Evolutionary conservation across 768 basidiomycete genomes (phyloP).

Genomic region (Arthromyces matolae): DNA sequence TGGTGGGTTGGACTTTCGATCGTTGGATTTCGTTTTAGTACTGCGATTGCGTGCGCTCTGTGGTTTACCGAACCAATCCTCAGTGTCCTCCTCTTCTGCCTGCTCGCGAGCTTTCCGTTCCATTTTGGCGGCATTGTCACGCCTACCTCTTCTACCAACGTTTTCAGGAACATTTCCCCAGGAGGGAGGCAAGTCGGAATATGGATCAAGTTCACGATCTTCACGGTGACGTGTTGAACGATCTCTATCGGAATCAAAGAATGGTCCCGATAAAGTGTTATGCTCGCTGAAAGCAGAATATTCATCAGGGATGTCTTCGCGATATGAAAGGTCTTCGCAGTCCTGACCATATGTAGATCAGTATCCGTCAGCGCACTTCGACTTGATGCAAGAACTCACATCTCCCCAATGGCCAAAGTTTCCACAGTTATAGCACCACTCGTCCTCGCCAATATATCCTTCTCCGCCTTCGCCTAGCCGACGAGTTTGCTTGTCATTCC

Average conservation of each 20-base stretch:
- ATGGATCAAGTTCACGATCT: slow-evolving; percentile 42
- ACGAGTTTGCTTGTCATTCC: slow-evolving; percentile 48
- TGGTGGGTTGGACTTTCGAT: slow-evolving; percentile 7
- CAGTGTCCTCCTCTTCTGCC: slow-evolving; percentile 47
- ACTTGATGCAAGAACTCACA: slow-evolving; percentile 38
- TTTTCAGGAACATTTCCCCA: slow-evolving; percentile 51
- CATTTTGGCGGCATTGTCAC: slow-evolving; percentile 55
- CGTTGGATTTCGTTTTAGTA: slow-evolving; percentile 4
- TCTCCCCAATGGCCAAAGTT: slow-evolving; percentile 73
- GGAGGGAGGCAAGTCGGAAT: slow-evolving; percentile 36
- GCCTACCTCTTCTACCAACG: slow-evolving; percentile 63
- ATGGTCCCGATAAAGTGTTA: slow-evolving; percentile 64
- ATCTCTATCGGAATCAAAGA: slow-evolving; percentile 43
- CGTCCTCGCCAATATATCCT: slow-evolving; percentile 68
- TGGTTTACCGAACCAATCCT: slow-evolving; percentile 62
- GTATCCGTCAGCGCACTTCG: background rate
- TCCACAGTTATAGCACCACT: slow-evolving; percentile 85
- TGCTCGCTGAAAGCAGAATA: slow-evolving; percentile 65
- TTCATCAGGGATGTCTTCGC: slow-evolving; percentile 41
- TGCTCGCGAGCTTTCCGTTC: slow-evolving; percentile 44
- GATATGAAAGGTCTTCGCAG: slow-evolving; percentile 45
- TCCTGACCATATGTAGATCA: slow-evolving; percentile 41
- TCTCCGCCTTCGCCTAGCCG: slow-evolving; percentile 69
- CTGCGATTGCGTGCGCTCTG: slow-evolving; percentile 13
- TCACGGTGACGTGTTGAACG: slow-evolving; percentile 28